Evolutionary conservation across 2,329 filamentous ascomycete species (phyloP), one percentile per base, ranked within the genome.

Genomic region (Karstenula rhodostoma): DNA sequence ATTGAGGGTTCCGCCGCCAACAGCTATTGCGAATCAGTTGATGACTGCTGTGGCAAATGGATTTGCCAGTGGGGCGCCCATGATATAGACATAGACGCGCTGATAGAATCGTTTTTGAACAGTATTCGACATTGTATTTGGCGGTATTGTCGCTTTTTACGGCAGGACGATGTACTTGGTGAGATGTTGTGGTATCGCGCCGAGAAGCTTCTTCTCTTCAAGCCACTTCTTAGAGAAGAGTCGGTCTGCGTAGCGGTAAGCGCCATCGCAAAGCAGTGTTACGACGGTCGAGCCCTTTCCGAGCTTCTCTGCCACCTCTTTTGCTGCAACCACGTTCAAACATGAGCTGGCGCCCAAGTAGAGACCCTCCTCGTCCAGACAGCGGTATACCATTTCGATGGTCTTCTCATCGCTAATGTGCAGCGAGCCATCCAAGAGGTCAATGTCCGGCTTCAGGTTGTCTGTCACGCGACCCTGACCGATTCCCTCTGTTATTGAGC

Each of bases 351-450:
- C 95, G 64, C 95, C 95, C 1, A 99, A 85, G 78, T 99, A 99
- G 54, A 99, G 81, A 1, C 95, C 95, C 77, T 99, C 95, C 80
- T 98, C 93, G 73, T 98, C 94, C 64, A 99, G 83, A 75, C 94
- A 97, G 66, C 94, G 85, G 82, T 98, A 99, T 47, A 99, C 93
- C 95, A 97, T 98, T 80, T 92, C 92, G 69, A 99, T 94, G 72
- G 89, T 96, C 86, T 96, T 94, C 82, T 95, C 93, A 76, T 99
- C 95, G 62, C 88, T 86, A 68, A 99, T 93, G 76, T 89, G 85
- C 71, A 99, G 74, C 37, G 93, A 92, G 60, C 90, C 94, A 79
- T 98, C 95, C 17, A 98, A 74, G 47, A 96, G 83, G 62, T 85
- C 90, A 59, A 99, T 86, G 73, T 99, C 95, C 4, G 91, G 91